Base-by-base conservation (phyloP, 345 rosid genomes). In the Boechera divaricarpa region DNA sequence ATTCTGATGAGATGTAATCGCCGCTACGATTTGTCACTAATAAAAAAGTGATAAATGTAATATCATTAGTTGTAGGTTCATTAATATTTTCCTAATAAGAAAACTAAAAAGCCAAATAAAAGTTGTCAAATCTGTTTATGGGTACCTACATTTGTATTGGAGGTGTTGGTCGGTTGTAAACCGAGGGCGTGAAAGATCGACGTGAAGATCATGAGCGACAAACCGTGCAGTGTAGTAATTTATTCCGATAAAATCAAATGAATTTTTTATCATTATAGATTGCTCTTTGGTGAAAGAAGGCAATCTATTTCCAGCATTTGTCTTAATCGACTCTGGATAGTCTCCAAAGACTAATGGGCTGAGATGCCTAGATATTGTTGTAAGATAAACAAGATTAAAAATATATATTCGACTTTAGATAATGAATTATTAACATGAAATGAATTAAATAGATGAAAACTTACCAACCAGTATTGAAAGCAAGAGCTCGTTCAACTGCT, bases 401-500 rank as follows among this genome's bases (percentile, higher is more conserved):
- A 9, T 10, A 33, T 36, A 6, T 36, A 6, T 36, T 7, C 8
- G 10, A 36, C 9, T 36, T 36, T 6, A 36, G 9, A 36, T 36
- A 39, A 10, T 9, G 11, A 39, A 9, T 10, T 39, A 10, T 8
- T 39, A 39, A 39, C 42, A 39, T 10, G 11, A 39, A 39, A 39
- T 39, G 12, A 10, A 11, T 41, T 10, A 41, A 10, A 52, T 36
- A 72, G 38, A 65, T 16, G 10, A 48, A n/a, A n/a, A 75, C 75
- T 41, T 70, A 69, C 81, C 81, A 71, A 13, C 72, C 77, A 24
- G 58, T 0, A 57, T 78, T 42, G n/a, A 13, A 65, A 2, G 5
- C 63, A 16, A 78, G 77, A 42, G 77, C 77, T 65, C 77, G 26
- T 32, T 48, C 38, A 15, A 72, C 81, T 16, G 81, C 81, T 78